Evolutionary conservation across 2,329 filamentous ascomycete species (phyloP).

Genomic region (Neurospora sp.): DNA sequence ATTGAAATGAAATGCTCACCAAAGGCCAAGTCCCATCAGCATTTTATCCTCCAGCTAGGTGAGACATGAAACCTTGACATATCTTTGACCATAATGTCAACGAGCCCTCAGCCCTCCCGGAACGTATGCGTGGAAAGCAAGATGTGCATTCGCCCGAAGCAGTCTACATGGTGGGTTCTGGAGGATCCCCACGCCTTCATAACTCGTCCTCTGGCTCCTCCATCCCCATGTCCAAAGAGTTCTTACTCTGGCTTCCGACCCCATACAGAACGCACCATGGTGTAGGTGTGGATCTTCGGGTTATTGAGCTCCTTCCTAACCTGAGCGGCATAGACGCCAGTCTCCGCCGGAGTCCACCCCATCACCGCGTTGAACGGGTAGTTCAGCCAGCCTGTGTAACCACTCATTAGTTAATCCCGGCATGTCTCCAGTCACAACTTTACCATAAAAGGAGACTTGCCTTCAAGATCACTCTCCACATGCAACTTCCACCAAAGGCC

Average conservation of each 20-base stretch:
- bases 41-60: background rate
- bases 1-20: too few relatives aligned
- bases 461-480: slow-evolving; percentile 10
- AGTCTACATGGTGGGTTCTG: background rate
- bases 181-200: background rate
- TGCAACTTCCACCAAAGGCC: slow-evolving; percentile 13
- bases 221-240: background rate
- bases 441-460: slow-evolving; percentile 8
- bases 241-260: slow-evolving; percentile 4
- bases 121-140: too few relatives aligned
- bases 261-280: background rate
- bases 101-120: too few relatives aligned
- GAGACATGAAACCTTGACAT: too few relatives aligned
- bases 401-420: background rate
- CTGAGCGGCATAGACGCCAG: slow-evolving; percentile 10
- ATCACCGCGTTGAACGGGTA: slow-evolving; percentile 8
- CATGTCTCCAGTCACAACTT: background rate
- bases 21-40: too few relatives aligned
- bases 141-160: too few relatives aligned
- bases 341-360: slow-evolving; percentile 12
- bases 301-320: slow-evolving; percentile 9
- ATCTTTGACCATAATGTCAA: too few relatives aligned
- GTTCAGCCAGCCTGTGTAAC: slow-evolving; percentile 4
- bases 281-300: slow-evolving; percentile 3
- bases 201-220: too few relatives aligned